Evolutionary conservation across 176 grass and related monocot genomes (phyloP).

Genomic region (Avena atlantica): DNA sequence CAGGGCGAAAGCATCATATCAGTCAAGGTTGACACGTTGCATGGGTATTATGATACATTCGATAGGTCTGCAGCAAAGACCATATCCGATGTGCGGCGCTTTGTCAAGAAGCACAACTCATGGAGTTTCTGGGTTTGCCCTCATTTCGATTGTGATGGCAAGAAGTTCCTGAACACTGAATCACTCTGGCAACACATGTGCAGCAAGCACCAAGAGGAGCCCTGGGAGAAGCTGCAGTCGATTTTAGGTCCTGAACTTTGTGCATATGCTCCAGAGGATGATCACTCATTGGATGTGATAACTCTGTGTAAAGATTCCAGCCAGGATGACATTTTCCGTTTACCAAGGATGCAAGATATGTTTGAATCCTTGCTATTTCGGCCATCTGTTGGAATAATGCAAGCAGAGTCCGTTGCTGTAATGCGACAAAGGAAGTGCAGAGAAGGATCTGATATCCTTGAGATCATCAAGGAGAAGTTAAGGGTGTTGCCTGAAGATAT

Average conservation of each 20-base stretch:
- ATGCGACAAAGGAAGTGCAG: not conserved
- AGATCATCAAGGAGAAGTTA: not conserved
- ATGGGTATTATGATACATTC: not conserved
- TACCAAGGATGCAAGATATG: not conserved
- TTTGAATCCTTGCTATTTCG: not conserved
- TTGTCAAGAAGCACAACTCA: conserved; percentile 11
- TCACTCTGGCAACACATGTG: not conserved
- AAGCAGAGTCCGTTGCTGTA: not conserved
- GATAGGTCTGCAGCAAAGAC: not conserved
- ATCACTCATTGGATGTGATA: not conserved
- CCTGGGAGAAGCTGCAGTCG: not conserved
- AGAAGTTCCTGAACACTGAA: not conserved
- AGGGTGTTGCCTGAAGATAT: not conserved
- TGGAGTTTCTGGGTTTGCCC: conserved; percentile 24
- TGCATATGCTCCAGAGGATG: not conserved
- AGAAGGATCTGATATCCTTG: not conserved
- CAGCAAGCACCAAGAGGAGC: not conserved
- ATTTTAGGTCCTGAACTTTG: not conserved
- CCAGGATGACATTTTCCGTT: not conserved
- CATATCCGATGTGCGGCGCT: conserved; percentile 1
- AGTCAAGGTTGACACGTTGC: not conserved
- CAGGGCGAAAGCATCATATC: not conserved
- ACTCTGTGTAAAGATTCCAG: not conserved
- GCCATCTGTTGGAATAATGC: not conserved
- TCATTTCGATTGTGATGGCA: not conserved